Conservation (phyloP, 257 asterid genomes). For the Gentiana macrophylla region DNA sequence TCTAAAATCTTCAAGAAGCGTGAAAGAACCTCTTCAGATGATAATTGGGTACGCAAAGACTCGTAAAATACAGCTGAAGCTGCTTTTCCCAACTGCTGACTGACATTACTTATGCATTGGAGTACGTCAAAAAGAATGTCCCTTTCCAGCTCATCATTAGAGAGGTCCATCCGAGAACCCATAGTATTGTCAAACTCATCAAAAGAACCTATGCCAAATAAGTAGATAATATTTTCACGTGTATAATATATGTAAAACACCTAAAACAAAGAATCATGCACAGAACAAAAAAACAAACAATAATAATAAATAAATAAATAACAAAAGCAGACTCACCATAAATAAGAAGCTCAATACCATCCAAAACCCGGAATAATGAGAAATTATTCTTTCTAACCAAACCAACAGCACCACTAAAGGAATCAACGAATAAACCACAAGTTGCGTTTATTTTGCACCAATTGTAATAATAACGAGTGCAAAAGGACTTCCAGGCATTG, state of each 20-base stretch:
- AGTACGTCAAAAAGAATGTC: slow-evolving; percentile 56
- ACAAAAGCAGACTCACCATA: slow-evolving; percentile 33
- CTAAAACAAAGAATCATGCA: slow-evolving; percentile 12
- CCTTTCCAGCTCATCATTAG: slow-evolving; percentile 17
- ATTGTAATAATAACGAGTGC: slow-evolving; percentile 48
- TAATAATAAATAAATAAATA: not conserved
- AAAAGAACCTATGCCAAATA: slow-evolving; percentile 39
- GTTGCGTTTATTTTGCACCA: slow-evolving; percentile 72
- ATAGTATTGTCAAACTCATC: slow-evolving; percentile 31
- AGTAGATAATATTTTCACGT: not conserved
- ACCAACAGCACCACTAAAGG: slow-evolving; percentile 63
- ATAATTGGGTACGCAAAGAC: slow-evolving; percentile 40
- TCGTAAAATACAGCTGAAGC: slow-evolving; percentile 76
- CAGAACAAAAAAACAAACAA: slow-evolving; percentile 7
- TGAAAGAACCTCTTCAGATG: slow-evolving; percentile 72
- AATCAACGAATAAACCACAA: slow-evolving; percentile 70
- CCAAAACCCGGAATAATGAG: slow-evolving; percentile 75
- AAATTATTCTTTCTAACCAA: slow-evolving; percentile 62
- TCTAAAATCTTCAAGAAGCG: slow-evolving; percentile 63
- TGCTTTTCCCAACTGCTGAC: slow-evolving; percentile 84
- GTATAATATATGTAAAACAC: not conserved
- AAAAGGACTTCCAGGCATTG: slow-evolving; percentile 64
- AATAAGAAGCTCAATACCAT: slow-evolving; percentile 63
- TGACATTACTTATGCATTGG: slow-evolving; percentile 54
- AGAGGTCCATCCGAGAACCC: slow-evolving; percentile 24